A percentile compares a stretch with the other conserved stretches of the same genome.
phyloP scores from a whole-genome alignment of 176 grass and related monocot genomes.

The Oryza brachyantha region DNA sequence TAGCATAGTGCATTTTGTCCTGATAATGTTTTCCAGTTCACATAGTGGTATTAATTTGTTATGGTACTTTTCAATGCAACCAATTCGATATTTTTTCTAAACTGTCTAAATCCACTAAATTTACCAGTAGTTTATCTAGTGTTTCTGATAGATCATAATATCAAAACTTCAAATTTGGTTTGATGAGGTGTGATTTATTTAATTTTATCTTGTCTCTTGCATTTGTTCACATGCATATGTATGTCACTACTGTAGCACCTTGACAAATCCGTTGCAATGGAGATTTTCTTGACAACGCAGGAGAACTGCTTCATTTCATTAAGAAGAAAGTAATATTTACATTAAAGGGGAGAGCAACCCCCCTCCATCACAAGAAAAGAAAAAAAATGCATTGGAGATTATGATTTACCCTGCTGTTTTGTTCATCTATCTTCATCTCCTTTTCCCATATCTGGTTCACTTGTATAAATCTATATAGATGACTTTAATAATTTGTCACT shows the following conservation, averaged over 20 bases:
- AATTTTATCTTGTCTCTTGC: background rate
- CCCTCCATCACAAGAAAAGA: no score
- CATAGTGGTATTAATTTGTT: background rate
- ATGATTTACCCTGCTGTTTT: background rate
- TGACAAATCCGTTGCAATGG: background rate
- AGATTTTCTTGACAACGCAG: no score
- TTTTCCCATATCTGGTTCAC: slow-evolving; percentile 5
- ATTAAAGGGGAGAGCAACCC: no score
- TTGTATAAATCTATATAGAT: background rate
- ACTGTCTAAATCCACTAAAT: background rate
- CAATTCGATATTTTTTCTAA: background rate
- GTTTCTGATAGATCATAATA: background rate
- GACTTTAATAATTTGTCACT: no score
- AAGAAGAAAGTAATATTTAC: no score
- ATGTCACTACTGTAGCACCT: background rate
- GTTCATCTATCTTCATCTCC: background rate
- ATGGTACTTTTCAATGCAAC: background rate
- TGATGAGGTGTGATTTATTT: background rate
- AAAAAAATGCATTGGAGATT: background rate
- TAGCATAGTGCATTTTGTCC: background rate
- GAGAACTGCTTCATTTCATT: no score
- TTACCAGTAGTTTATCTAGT: background rate
- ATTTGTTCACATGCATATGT: background rate
- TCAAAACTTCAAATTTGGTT: background rate
- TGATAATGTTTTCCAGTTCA: background rate